Percentiles rank a stretch among this genome's conserved stretches.
Evolutionary conservation across 768 basidiomycete species (phyloP).

Genomic region (Psilocybe cyanescens): DNA sequence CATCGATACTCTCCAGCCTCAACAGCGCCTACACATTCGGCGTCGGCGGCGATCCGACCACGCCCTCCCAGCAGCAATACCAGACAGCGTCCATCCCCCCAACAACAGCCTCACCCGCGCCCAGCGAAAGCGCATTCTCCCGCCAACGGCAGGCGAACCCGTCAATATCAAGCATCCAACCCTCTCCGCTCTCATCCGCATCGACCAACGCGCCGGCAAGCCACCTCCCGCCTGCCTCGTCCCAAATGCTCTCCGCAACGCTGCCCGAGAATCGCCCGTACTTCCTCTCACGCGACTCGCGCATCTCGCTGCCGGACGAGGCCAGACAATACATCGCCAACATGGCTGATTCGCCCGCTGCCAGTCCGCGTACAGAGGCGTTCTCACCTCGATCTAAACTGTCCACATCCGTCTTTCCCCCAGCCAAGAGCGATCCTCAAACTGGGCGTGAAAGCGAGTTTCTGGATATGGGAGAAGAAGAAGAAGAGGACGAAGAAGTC

Average conservation of each 20-base stretch:
- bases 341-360: constrained; percentile 65
- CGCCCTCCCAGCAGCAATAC: constrained; percentile 16
- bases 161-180: constrained; percentile 6
- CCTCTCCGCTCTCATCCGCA: constrained; percentile 20
- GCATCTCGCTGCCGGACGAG: constrained; percentile 76
- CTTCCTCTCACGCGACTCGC: constrained; percentile 61
- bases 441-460: constrained; percentile 53
- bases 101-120: constrained; percentile 20
- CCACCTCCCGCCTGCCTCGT: constrained; percentile 22
- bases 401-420: constrained; percentile 24
- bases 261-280: constrained; percentile 35
- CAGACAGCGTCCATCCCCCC: constrained; percentile 13
- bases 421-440: constrained; percentile 7
- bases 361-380: constrained; percentile 51
- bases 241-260: constrained; percentile 12
- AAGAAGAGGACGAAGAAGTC: constrained; percentile 41
- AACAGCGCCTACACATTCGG: constrained; percentile 19
- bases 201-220: not conserved
- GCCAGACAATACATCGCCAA: constrained; percentile 72
- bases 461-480: constrained; percentile 65
- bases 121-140: not conserved
- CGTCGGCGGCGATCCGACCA: constrained; percentile 16
- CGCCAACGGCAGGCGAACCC: constrained; percentile 6
- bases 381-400: constrained; percentile 35
- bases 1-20: constrained; percentile 12